Base-by-base conservation (phyloP, 257 asterid species). In the Gentiana macrophylla region DNA sequence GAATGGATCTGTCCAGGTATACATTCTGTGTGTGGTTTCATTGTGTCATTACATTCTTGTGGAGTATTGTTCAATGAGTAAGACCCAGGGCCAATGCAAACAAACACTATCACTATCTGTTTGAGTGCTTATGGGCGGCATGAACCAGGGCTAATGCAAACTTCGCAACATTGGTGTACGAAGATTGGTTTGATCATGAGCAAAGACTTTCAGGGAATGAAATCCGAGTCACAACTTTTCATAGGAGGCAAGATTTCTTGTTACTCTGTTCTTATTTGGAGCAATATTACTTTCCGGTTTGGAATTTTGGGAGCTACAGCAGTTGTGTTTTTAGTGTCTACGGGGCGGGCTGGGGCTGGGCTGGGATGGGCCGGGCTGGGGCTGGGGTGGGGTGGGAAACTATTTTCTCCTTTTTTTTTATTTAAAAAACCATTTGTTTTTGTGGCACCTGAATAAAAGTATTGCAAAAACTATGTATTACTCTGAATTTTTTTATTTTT, bases 311-410 rank as follows among this genome's bases (percentile, higher is more conserved):
- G 96, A 62, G 83, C 66, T 5, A 87, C 95, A 0, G 94, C 89
- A 1, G 86, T 82, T 54, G 62, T 86, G 64, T 90, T 86, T 57
- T 62, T 90, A 34, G 84, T 94, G 0, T 84, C 94, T 2, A 90
- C 97, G 4, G 95, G 86, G 62, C 59, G 86, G 11, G 96, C 97
- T 1, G 96, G 97, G n/a, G n/a, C n/a, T n/a, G n/a, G n/a, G n/a
- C n/a, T n/a, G n/a, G n/a, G n/a, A n/a, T n/a, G n/a, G n/a, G n/a
- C n/a, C n/a, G n/a, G n/a, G n/a, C n/a, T n/a, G n/a, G n/a, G n/a
- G n/a, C n/a, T 24, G 24, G 24, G 24, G 24, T 24, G 24, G 24
- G 24, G 24, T 24, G 24, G 24, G 24, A 24, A 24, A 24, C 24
- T 24, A 24, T 24, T 0, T 24, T 24, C 24, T 24, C 24, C 0